Evolutionary conservation across 2,329 filamentous ascomycete genomes (phyloP).

Genomic region (Acrodontium crateriforme): DNA sequence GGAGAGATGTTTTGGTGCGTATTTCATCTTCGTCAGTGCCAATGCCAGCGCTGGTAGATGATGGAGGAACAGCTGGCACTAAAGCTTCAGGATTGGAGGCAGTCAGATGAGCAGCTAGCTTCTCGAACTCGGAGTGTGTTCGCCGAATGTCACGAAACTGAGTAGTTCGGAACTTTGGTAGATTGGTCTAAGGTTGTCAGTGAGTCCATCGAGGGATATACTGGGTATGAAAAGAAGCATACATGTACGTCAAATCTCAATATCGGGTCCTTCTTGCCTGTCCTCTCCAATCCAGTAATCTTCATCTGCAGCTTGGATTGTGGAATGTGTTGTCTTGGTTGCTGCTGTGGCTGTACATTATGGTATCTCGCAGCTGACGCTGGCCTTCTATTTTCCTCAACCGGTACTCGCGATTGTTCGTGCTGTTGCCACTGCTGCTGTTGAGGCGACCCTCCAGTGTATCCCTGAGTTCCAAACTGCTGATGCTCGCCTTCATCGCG

Average conservation of each 20-base stretch:
- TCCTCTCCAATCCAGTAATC: slow-evolving; percentile 83
- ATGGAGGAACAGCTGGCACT: slow-evolving; percentile 86
- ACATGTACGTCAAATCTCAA: slow-evolving; percentile 94
- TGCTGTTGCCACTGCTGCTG: slow-evolving; percentile 19
- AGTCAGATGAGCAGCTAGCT: slow-evolving; percentile 89
- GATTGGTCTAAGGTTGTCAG: slow-evolving; percentile 61
- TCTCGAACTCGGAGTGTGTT: slow-evolving; percentile 88
- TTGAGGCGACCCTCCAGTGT: slow-evolving; percentile 21
- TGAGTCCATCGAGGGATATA: slow-evolving; percentile 7
- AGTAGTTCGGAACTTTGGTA: slow-evolving; percentile 94
- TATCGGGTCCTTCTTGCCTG: slow-evolving; percentile 89
- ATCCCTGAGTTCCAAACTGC: too few species aligned
- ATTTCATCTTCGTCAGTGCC: slow-evolving; percentile 92
- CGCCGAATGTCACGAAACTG: slow-evolving; percentile 96
- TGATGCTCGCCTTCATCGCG: slow-evolving; percentile 18
- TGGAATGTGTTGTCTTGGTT: slow-evolving; percentile 19
- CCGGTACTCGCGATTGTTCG: slow-evolving; percentile 20
- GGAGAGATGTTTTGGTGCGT: slow-evolving; percentile 76
- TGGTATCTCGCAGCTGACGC: slow-evolving; percentile 19
- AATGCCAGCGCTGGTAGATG: slow-evolving; percentile 84
- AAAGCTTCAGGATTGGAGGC: slow-evolving; percentile 95
- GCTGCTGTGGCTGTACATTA: slow-evolving; percentile 20
- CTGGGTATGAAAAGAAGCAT: slow-evolving; percentile 25
- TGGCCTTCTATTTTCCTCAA: slow-evolving; percentile 18
- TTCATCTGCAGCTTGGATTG: slow-evolving; percentile 71